Evolutionary conservation across 805 yeast species (phyloP), one percentile per base, ranked within the genome.

Genomic region (Metschnikowia reukaufii): DNA sequence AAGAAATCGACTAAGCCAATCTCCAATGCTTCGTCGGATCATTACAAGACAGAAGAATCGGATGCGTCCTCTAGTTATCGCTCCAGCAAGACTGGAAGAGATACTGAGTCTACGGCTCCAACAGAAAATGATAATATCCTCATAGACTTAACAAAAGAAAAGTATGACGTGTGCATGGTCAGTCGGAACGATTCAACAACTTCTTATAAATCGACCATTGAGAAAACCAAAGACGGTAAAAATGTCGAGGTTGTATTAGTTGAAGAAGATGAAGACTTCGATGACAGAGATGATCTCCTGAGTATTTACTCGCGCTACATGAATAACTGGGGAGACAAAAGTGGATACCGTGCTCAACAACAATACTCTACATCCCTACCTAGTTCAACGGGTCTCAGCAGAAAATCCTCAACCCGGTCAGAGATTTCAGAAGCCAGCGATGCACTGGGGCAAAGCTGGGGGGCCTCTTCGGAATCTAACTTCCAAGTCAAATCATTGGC

Each of bases 241-340:
- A 64, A 65, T 12, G 68, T 72, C 0, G 77, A 73, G 45, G 75
- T 73, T 6, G 76, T 73, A 1, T 52, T 72, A 34, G 76, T 73
- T 4, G 76, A 72, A 9, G 72, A 66, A 20, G 48, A 45, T n/a
- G 72, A 68, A 5, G 70, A 62, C 8, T 62, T 20, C 9, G 35
- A 35, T 15, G 67, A 61, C 15, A 51, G 59, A 16, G 67, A 64
- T 38, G 72, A 67, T 16, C 62, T 73, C 41, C 63, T 61, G 49
- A 72, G 76, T 52, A 65, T 73, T 38, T 72, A 72, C 50, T 73
- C 77, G 4, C 67, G 65, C 47, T 73, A 73, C 53, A 62, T 55
- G 51, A 42, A 45, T 16, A 54, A 41, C 32, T 55, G 59, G 59
- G 49, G 36, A 13, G 46, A 46, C 16, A 23, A 16, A n/a, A 35